Conservation (phyloP, 1,284 basidiomycete species). For the Cryptococcus jaspeensis region DNA sequence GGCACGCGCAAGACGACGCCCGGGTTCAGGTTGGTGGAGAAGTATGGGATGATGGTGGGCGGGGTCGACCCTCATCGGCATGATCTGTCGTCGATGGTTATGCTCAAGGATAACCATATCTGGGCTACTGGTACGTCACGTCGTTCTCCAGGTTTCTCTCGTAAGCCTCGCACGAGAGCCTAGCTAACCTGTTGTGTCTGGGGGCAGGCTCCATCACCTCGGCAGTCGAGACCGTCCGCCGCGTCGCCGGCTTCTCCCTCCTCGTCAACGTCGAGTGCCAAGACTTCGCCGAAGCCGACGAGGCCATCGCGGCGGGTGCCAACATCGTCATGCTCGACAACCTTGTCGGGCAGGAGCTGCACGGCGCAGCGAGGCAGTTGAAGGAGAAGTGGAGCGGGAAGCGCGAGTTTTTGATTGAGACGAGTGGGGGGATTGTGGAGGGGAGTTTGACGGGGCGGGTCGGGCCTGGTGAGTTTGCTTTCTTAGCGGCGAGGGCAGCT, state of each 20-base stretch:
- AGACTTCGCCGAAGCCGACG: slow-evolving; percentile 83
- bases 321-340: slow-evolving; percentile 99
- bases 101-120: slow-evolving; percentile 99
- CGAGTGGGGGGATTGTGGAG: slow-evolving; percentile 90
- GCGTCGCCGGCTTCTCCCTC: slow-evolving; percentile 88
- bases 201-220: slow-evolving; percentile 77
- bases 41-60: slow-evolving; percentile 98
- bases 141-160: background rate
- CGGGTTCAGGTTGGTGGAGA: slow-evolving; percentile 96
- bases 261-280: slow-evolving; percentile 94
- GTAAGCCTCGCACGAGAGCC: background rate
- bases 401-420: slow-evolving; percentile 78
- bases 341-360: slow-evolving; percentile 73
- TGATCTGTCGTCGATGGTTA: slow-evolving; percentile 97
- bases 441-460: slow-evolving; percentile 55
- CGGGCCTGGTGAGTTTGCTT: slow-evolving; percentile 31
- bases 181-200: background rate
- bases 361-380: slow-evolving; percentile 65
- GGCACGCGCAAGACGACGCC: slow-evolving; percentile 98
- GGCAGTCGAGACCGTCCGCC: slow-evolving; percentile 79
- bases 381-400: slow-evolving; percentile 64
- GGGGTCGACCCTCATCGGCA: slow-evolving; percentile 96
- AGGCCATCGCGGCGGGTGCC: slow-evolving; percentile 93
- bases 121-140: slow-evolving; percentile 78
- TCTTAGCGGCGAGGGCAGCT: background rate